Conservation (phyloP, 345 rosid genomes). For the Gossypium australe region DNA sequence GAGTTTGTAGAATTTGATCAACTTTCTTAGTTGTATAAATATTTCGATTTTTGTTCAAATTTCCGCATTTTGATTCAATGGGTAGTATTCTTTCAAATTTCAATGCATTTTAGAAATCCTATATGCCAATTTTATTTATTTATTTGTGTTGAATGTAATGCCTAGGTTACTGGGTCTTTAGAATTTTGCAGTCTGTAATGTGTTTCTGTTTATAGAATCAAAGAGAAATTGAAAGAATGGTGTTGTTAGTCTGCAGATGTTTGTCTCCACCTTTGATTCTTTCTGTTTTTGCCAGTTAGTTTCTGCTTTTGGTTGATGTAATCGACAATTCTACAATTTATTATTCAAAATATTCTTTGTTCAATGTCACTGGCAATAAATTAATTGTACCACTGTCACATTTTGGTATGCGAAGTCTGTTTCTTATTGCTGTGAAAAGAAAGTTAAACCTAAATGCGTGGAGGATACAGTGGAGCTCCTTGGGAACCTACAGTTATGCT, state of each 20-base stretch:
- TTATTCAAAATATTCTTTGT: background rate
- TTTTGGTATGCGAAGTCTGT: background rate
- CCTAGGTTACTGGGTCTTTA: background rate
- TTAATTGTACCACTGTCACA: background rate
- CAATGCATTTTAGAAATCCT: conserved; percentile 1
- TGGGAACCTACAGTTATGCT: background rate
- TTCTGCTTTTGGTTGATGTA: background rate
- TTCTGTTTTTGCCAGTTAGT: background rate
- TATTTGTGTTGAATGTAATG: background rate
- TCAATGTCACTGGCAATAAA: background rate
- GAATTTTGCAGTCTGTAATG: background rate
- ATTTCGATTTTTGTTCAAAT: background rate
- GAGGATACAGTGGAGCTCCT: background rate
- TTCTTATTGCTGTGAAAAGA: background rate
- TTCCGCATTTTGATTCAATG: background rate
- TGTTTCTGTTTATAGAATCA: background rate
- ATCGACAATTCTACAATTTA: background rate
- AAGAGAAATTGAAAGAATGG: background rate
- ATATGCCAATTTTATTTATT: background rate
- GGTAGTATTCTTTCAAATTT: background rate
- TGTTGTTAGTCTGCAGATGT: background rate
- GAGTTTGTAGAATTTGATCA: background rate
- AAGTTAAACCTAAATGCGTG: background rate
- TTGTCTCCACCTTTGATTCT: background rate
- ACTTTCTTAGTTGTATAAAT: background rate